Evolutionary conservation across 31 red algal genomes (phyloP), one percentile per base, ranked within the genome.

Genomic region (Asparagopsis taxiformis): DNA sequence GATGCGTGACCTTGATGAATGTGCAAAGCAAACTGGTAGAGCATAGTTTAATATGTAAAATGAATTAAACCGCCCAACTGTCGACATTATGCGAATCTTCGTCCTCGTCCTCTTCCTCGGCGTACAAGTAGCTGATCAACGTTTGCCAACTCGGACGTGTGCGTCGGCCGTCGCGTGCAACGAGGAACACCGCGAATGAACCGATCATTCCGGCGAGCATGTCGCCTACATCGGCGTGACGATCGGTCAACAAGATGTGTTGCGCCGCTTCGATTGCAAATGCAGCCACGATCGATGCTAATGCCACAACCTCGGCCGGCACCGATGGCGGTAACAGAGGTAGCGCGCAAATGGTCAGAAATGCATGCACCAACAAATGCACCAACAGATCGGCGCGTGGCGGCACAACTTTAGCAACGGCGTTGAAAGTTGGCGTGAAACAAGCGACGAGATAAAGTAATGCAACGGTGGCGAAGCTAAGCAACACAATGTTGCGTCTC

Each of bases 1-100:
- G 1, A 85, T 85, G 81, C 24, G 69, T 1, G 81, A 85, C 51
- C 39, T 85, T 23, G 81, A 85, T 59, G 81, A 85, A 39, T 66
- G 59, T 38, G 81, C 81, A 57, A 85, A 85, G 54, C 81, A 85
- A 32, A 75, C 61, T 19, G 81, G 81, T 0, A 57, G 81, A 1
- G 54, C 60, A 9, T 85, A 61, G 41, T 46, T 13, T 6, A 9
- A 46, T 46, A 46, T 46, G 41, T 46, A 46, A 46, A 46, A 13
- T 13, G 8, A 6, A 13, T 46, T 13, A 13, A 6, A 46, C 41
- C 13, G 41, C 41, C 41, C 41, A 9, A 46, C 41, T 46, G 41
- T 13, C 41, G 8, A 46, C 41, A 13, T 46, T 46, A 13, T 46
- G 41, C 41, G 41, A 46, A 46, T n/a, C n/a, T n/a, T 46, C 41